Evolutionary conservation across 805 yeast species (phyloP).

Genomic region (Candida taoyuanica): DNA sequence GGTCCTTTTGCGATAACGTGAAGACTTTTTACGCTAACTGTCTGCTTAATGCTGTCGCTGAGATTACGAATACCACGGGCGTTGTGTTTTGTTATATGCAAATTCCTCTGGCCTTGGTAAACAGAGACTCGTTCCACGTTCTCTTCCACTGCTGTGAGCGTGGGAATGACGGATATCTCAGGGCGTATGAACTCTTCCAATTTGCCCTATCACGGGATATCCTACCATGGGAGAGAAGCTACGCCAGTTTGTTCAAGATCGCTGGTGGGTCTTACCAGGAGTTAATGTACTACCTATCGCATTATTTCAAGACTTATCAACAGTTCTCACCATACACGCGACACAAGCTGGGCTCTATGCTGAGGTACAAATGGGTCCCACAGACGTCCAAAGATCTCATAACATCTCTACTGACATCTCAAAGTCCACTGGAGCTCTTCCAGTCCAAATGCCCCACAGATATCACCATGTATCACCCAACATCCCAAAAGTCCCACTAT

Average conservation of each 20-base stretch:
- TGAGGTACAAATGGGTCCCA: slow-evolving; percentile 3
- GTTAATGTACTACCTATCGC: slow-evolving; percentile 1
- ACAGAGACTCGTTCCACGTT: slow-evolving; percentile 8
- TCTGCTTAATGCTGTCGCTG: slow-evolving; percentile 10
- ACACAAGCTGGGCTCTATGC: slow-evolving; percentile 1
- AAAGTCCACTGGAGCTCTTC: too few species aligned
- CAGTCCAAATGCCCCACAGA: background rate
- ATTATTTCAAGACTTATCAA: background rate
- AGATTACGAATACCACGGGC: slow-evolving; percentile 18
- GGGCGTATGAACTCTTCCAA: slow-evolving; percentile 12
- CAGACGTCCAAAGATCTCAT: slow-evolving; percentile 1
- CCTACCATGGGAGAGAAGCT: background rate
- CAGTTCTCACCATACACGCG: background rate
- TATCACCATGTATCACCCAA: background rate
- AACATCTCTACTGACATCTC: background rate
- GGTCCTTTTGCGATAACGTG: background rate
- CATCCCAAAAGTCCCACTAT: slow-evolving; percentile 6
- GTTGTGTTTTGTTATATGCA: slow-evolving; percentile 14
- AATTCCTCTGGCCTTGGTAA: slow-evolving; percentile 3
- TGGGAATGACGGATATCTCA: slow-evolving; percentile 12
- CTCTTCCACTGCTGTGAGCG: slow-evolving; percentile 16
- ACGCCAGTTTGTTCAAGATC: slow-evolving; percentile 3
- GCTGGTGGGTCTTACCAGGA: background rate
- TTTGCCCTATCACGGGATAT: slow-evolving; percentile 1
- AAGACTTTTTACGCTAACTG: slow-evolving; percentile 13